phyloP scores from a whole-genome alignment of 2,329 filamentous ascomycete species.

The Colletotrichum gigasporum region DNA sequence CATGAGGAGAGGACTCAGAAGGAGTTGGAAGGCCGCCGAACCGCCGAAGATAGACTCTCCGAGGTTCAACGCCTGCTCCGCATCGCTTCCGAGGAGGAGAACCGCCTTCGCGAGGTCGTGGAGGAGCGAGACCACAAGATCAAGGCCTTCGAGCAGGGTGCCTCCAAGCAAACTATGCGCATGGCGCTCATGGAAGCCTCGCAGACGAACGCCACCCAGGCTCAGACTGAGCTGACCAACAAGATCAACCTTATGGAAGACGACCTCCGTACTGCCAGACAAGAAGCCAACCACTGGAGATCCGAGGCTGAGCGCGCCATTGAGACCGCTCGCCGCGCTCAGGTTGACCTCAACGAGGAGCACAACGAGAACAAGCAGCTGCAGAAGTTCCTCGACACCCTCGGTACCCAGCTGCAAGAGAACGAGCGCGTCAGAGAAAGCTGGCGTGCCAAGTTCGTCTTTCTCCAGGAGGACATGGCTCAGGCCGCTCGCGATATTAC shows the following conservation, averaged over 20 bases:
- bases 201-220: slow-evolving; percentile 66
- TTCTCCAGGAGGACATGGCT: slow-evolving; percentile 88
- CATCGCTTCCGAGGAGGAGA: slow-evolving; percentile 77
- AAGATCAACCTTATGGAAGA: slow-evolving; percentile 62
- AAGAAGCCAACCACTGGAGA: slow-evolving; percentile 69
- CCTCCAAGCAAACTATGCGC: slow-evolving; percentile 66
- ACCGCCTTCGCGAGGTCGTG: slow-evolving; percentile 70
- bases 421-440: slow-evolving; percentile 84
- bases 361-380: slow-evolving; percentile 76
- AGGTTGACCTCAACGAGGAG: slow-evolving; percentile 58
- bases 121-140: slow-evolving; percentile 77
- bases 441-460: slow-evolving; percentile 85
- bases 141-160: slow-evolving; percentile 65
- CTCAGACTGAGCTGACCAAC: slow-evolving; percentile 64
- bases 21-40: slow-evolving; percentile 70
- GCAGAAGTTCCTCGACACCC: slow-evolving; percentile 75
- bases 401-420: slow-evolving; percentile 84
- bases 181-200: slow-evolving; percentile 74
- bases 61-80: slow-evolving; percentile 77
- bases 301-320: slow-evolving; percentile 68
- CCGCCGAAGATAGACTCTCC: slow-evolving; percentile 76
- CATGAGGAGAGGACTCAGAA: slow-evolving; percentile 72
- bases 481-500: slow-evolving; percentile 81
- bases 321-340: slow-evolving; percentile 58
- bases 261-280: slow-evolving; percentile 64